phyloP scores from a whole-genome alignment of 1,284 basidiomycete genomes.

The Puccinia novopanici region DNA sequence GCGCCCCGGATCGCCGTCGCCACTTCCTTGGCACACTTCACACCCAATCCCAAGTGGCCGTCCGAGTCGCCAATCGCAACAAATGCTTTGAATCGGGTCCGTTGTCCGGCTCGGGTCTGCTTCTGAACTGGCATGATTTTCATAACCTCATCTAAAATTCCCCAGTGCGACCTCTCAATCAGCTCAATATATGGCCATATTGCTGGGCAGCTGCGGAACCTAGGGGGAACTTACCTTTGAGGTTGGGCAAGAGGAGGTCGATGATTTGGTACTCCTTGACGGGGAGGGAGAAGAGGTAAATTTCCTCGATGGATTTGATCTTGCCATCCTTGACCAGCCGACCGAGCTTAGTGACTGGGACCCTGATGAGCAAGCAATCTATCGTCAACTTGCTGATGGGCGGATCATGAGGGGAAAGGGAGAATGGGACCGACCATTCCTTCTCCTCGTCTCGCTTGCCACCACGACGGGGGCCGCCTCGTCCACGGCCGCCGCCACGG shows the following conservation, averaged over 20 bases:
- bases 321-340: constrained; percentile 99
- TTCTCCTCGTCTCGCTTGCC: constrained; percentile 98
- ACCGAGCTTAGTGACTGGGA: constrained; percentile 97
- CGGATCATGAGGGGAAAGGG: background rate
- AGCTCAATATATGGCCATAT: too few relatives aligned
- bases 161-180: background rate
- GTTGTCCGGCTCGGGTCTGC: constrained; percentile 99
- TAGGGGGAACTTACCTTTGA: constrained; percentile 68
- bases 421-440: constrained; percentile 76
- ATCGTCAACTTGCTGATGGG: background rate
- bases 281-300: constrained; percentile 99
- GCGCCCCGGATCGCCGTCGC: constrained; percentile 98
- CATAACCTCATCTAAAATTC: constrained; percentile 81
- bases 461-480: constrained; percentile 88
- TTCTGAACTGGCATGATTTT: constrained; percentile 99
- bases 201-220: background rate
- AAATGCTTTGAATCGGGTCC: constrained; percentile 99
- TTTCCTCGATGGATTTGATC: constrained; percentile 99
- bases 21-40: constrained; percentile 99
- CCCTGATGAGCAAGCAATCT: constrained; percentile 65
- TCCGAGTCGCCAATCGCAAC: constrained; percentile 98
- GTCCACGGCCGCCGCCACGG: constrained; percentile 72
- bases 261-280: constrained; percentile 98
- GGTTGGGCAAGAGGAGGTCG: constrained; percentile 93
- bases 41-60: constrained; percentile 97